phyloP scores from a whole-genome alignment of 208 protist species.

The Trypanosoma mega region DNA sequence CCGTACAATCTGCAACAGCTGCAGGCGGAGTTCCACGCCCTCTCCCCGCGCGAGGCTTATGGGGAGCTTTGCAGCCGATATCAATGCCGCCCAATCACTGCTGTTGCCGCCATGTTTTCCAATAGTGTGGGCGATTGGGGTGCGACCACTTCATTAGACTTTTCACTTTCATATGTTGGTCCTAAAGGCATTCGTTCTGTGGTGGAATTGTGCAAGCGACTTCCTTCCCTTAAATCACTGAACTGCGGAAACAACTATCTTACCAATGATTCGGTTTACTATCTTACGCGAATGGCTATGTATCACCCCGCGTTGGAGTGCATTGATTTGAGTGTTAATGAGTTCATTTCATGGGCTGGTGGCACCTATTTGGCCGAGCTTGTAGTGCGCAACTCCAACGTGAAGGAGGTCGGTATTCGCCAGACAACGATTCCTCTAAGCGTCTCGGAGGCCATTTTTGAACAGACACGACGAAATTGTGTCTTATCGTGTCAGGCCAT shows the following conservation, averaged over 20 bases:
- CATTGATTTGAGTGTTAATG: constrained; percentile 64
- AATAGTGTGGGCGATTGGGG: constrained; percentile 39
- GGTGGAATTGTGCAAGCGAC: constrained; percentile 59
- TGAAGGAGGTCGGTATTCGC: constrained; percentile 56
- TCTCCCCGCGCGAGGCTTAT: constrained; percentile 56
- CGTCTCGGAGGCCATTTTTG: constrained; percentile 45
- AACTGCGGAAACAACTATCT: constrained; percentile 72
- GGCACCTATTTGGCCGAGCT: constrained; percentile 69
- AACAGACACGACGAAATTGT: constrained; percentile 61
- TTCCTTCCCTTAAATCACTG: constrained; percentile 41
- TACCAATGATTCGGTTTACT: constrained; percentile 62
- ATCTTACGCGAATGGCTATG: constrained; percentile 53
- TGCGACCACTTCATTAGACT: constrained; percentile 40
- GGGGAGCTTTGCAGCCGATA: constrained; percentile 34
- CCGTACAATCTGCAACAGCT: constrained; percentile 44
- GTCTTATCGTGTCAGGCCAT: constrained; percentile 26
- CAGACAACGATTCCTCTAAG: constrained; percentile 33
- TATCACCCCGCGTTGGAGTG: constrained; percentile 51
- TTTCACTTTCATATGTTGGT: constrained; percentile 69
- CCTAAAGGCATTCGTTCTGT: constrained; percentile 45
- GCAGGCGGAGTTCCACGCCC: constrained; percentile 41
- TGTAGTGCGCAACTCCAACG: constrained; percentile 41
- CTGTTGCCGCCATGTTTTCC: constrained; percentile 51
- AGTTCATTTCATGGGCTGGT: constrained; percentile 74
- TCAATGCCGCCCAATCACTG: constrained; percentile 37